Percentiles rank a stretch among this genome's conserved stretches.
Evolutionary conservation across 768 basidiomycete species (phyloP).

Genomic region (Pulveroboletus sp.): DNA sequence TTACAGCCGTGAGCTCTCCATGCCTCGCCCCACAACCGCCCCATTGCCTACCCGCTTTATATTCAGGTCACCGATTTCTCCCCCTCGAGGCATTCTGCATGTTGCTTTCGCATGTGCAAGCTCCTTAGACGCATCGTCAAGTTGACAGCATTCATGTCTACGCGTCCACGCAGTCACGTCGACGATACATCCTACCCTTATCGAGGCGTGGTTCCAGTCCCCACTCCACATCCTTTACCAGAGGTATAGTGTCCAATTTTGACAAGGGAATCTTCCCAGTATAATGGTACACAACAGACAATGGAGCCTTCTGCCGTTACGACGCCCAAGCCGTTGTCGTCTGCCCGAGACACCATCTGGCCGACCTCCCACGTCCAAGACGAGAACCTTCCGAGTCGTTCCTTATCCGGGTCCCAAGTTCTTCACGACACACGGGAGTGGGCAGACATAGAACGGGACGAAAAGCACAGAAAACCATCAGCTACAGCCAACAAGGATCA

Average conservation of each 20-base stretch:
- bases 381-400: background rate
- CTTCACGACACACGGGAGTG: background rate
- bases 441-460: background rate
- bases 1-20: background rate
- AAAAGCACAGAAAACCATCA: background rate
- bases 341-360: background rate
- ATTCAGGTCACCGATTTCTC: background rate
- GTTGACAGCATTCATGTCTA: slow-evolving; percentile 7
- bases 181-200: slow-evolving; percentile 1
- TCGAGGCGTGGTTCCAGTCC: background rate
- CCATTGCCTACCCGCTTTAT: slow-evolving; percentile 11
- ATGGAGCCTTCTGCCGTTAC: background rate
- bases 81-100: slow-evolving; percentile 4
- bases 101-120: slow-evolving; percentile 12
- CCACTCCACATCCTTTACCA: background rate
- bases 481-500: background rate
- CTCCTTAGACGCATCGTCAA: slow-evolving; percentile 8
- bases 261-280: background rate
- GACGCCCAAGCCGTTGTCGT: background rate
- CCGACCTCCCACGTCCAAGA: background rate
- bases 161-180: background rate
- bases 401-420: background rate
- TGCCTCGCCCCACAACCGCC: background rate
- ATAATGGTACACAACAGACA: background rate
- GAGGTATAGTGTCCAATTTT: slow-evolving; percentile 7